A percentile compares a stretch with the other conserved stretches of the same genome.
phyloP scores from a whole-genome alignment of 116 monocot species.

The Phalaenopsis hybrid region DNA sequence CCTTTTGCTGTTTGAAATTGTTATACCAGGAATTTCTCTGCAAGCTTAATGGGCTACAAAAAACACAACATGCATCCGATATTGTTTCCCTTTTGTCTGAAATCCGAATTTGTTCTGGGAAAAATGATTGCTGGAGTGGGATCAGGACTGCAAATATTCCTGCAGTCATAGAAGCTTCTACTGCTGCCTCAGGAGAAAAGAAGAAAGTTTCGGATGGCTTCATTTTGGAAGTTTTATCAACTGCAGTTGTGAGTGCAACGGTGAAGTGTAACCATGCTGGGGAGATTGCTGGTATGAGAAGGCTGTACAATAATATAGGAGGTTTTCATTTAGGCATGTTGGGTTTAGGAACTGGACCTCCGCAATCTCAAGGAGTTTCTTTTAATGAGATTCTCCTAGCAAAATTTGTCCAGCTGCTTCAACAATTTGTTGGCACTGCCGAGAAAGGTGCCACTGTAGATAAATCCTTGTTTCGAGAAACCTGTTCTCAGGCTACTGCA shows the following conservation, averaged over 20 bases:
- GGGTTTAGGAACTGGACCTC: conserved; percentile 31
- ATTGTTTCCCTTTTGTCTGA: conserved; percentile 91
- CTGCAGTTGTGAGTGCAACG: conserved; percentile 84
- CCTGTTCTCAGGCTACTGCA: conserved; percentile 93
- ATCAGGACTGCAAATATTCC: conserved; percentile 87
- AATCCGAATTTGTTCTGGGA: conserved; percentile 71
- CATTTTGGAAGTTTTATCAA: conserved; percentile 80
- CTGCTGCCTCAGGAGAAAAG: conserved; percentile 91
- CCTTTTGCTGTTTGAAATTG: conserved; percentile 7
- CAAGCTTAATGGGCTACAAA: conserved; percentile 79
- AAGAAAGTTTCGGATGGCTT: conserved; percentile 62
- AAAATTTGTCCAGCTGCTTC: conserved; percentile 78
- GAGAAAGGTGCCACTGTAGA: conserved; percentile 74
- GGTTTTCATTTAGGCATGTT: conserved; percentile 53
- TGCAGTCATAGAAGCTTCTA: conserved; percentile 80
- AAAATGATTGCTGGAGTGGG: conserved; percentile 88
- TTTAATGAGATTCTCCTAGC: conserved; percentile 77
- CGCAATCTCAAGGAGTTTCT: conserved; percentile 33
- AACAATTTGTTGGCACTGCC: conserved; percentile 79
- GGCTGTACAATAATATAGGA: conserved; percentile 74
- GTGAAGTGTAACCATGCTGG: conserved; percentile 84
- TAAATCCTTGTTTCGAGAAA: conserved; percentile 74
- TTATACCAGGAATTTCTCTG: conserved; percentile 78
- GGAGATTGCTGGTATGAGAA: conserved; percentile 98
- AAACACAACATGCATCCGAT: conserved; percentile 77